Conservation (phyloP, 805 yeast species). For the Yamadazyma tumulicola region DNA sequence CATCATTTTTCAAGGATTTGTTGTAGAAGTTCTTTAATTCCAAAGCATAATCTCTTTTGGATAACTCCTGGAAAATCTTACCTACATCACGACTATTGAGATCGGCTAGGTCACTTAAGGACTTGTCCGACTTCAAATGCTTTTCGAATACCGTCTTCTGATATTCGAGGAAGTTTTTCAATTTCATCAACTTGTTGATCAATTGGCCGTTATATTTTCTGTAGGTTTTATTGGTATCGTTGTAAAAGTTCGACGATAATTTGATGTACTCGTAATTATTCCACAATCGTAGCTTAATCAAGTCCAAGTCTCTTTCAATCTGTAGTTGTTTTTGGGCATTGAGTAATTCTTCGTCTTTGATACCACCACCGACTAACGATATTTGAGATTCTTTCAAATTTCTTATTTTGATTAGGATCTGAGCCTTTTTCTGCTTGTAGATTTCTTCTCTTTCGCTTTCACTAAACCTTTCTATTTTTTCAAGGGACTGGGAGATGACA, state of each 20-base stretch:
- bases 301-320: slow-evolving; percentile 27
- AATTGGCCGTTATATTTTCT: slow-evolving; percentile 25
- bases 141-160: slow-evolving; percentile 28
- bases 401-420: slow-evolving; percentile 22
- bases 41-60: slow-evolving; percentile 24
- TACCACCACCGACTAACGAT: slow-evolving; percentile 12
- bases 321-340: slow-evolving; percentile 17
- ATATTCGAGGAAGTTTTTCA: slow-evolving; percentile 36
- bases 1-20: slow-evolving; percentile 2
- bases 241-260: slow-evolving; percentile 29
- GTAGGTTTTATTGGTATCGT: slow-evolving; percentile 34
- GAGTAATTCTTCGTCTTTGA: slow-evolving; percentile 28
- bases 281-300: slow-evolving; percentile 28
- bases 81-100: slow-evolving; percentile 17
- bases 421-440: slow-evolving; percentile 20
- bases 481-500: slow-evolving; percentile 14
- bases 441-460: slow-evolving; percentile 15
- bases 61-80: slow-evolving; percentile 17
- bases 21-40: slow-evolving; percentile 28
- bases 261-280: slow-evolving; percentile 31
- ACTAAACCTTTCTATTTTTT: slow-evolving; percentile 18
- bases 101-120: slow-evolving; percentile 17
- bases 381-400: slow-evolving; percentile 24
- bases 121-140: slow-evolving; percentile 12
- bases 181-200: slow-evolving; percentile 35